Evolutionary conservation across 116 monocot species (phyloP), one percentile per base, ranked within the genome.

Genomic region (Cymodocea nodosa): DNA sequence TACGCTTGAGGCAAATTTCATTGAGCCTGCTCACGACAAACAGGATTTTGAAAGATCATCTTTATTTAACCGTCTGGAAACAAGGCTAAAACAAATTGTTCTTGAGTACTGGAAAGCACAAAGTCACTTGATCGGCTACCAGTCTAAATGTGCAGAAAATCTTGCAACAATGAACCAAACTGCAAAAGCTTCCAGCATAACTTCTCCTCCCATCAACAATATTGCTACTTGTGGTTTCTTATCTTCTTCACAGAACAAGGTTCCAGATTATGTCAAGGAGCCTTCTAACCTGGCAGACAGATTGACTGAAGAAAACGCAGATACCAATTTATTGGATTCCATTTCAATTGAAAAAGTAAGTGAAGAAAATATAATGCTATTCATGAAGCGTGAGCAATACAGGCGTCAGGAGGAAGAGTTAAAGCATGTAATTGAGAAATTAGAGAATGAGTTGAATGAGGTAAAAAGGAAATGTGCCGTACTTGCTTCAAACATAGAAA

Each of bases 11-110:
- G 89, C 93, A 53, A 89, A 93, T 76, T 93, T 89, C 74, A 89
- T 93, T 19, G 89, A 89, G 62, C 89, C 92, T 39, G 88, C 92
- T 69, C 92, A 93, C 77, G 92, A 93, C 80, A 93, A 93, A 65
- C 89, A 93, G 70, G 93, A 93, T 64, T 93, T 93, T 82, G 93
- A 93, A 68, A 89, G 93, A 70, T 81, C 93, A 24, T 77, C 81
- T 68, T 65, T 93, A 60, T 93, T 86, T 64, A 79, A 84, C 68
- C 77, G 89, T 23, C 69, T 93, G 62, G 89, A 93, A 65, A 22
- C 75, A 44, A 93, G 72, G 74, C 78, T 93, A 64, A 86, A 78
- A 73, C 84, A 80, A 22, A 62, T 86, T 34, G 70, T 89, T 48
- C 16, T 80, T 19, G 93, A 93, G 11, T 93, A 82, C 25, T 93